These are phyloP conservation scores for Picea glauca DNA, from an alignment of 75 land plant species.

Conservation along the genomic window DNA sequence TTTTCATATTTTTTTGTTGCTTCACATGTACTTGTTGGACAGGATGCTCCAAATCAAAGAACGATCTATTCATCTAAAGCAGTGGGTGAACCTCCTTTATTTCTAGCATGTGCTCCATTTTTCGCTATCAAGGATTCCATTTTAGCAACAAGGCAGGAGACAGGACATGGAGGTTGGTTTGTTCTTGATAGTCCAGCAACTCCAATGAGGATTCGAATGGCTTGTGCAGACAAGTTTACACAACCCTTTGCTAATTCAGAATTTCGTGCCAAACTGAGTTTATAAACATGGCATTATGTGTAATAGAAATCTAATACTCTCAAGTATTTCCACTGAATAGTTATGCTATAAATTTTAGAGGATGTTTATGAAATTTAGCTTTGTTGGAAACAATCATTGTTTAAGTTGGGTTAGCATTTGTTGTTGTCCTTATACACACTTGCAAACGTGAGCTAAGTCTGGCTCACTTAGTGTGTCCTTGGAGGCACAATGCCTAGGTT, in stretches of 20 bases:
- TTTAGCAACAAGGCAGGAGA: conserved; percentile 63
- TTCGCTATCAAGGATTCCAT: conserved; percentile 96
- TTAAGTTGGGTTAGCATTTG: no score
- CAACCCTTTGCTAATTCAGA: conserved; percentile 37
- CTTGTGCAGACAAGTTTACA: conserved; percentile 80
- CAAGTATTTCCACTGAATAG: no score
- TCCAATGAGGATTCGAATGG: conserved; percentile 92
- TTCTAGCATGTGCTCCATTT: conserved; percentile 76
- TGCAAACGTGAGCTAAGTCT: no score
- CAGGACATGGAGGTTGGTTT: conserved; percentile 65
- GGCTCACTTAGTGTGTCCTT: no score
- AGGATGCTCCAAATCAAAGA: conserved; percentile 79
- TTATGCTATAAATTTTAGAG: no score
- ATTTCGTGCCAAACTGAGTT: conserved; percentile 71
- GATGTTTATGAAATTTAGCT: no score
- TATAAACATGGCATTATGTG: conserved; percentile 21
- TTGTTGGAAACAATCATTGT: no score
- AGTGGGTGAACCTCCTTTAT: conserved; percentile 95
- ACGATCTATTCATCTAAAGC: conserved; percentile 96
- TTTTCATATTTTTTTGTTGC: background rate
- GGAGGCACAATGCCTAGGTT: no score
- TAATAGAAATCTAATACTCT: background rate
- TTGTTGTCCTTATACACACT: no score
- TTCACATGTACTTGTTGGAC: conserved; percentile 2
- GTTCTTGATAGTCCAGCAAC: conserved; percentile 89